Percentiles rank a stretch among this genome's conserved stretches.
Conservation (phyloP, 768 basidiomycete species). For the Xerocomellus intermedius region DNA sequence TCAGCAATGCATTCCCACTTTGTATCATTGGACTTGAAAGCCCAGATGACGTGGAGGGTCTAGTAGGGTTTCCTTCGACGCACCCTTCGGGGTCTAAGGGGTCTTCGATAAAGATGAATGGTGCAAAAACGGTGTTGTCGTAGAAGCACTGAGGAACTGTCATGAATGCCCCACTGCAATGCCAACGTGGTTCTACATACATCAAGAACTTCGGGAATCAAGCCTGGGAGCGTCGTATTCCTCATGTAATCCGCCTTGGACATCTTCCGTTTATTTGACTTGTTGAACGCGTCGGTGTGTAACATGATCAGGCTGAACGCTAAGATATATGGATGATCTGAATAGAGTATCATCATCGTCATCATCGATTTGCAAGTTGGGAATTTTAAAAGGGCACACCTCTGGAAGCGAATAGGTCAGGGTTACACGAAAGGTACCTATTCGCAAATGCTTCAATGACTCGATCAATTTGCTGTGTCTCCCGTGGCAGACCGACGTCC, state of each 20-base stretch:
- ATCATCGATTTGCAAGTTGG: not conserved
- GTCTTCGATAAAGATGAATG: conserved; percentile 96
- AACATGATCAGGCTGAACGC: conserved; percentile 99
- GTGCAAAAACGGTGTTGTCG: conserved; percentile 94
- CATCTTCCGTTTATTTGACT: conserved; percentile 98
- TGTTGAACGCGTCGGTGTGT: conserved; percentile 98
- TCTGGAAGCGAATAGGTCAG: conserved; percentile 70
- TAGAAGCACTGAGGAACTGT: conserved; percentile 70
- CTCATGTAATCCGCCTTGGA: conserved; percentile 89
- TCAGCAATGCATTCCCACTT: conserved; percentile 41
- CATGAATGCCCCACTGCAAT: conserved; percentile 2
- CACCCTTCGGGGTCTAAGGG: conserved; percentile 64
- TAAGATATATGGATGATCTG: conserved; percentile 93
- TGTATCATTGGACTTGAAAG: conserved; percentile 31
- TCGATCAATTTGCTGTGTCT: conserved; percentile 98
- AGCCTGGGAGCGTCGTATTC: conserved; percentile 87
- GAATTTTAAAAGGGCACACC: conserved; percentile 44
- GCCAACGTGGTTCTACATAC: conserved; percentile 42
- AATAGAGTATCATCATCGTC: not conserved
- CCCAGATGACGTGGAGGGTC: conserved; percentile 38
- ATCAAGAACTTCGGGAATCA: conserved; percentile 80
- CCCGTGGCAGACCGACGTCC: conserved; percentile 87
- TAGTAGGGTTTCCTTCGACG: conserved; percentile 40
- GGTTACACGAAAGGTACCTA: conserved; percentile 82
- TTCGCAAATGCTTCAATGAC: conserved; percentile 94